Percentiles rank a stretch among this genome's conserved stretches.
Evolutionary conservation across 2,329 filamentous ascomycete genomes (phyloP).

Genomic region (Ophiocordyceps camponoti-floridani): DNA sequence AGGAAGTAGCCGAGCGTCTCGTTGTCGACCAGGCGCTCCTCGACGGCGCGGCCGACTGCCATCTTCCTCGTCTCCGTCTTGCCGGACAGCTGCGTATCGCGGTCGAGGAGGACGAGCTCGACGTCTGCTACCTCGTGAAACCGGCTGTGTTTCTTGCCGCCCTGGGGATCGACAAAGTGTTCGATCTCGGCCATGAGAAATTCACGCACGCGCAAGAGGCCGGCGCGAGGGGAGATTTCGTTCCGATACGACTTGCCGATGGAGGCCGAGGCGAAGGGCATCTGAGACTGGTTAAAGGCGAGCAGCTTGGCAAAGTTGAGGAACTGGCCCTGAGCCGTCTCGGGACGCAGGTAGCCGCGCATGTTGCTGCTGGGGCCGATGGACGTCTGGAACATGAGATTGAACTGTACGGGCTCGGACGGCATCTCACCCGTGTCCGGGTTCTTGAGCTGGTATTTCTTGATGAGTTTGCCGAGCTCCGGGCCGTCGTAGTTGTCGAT

Average conservation of each 20-base stretch:
- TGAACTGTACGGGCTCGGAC: slow-evolving; percentile 74
- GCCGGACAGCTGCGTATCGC: slow-evolving; percentile 69
- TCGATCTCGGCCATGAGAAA: slow-evolving; percentile 99
- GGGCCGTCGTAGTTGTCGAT: slow-evolving; percentile 91
- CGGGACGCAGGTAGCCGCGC: slow-evolving; percentile 72
- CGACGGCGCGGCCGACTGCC: slow-evolving; percentile 73
- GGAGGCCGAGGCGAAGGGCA: slow-evolving; percentile 94
- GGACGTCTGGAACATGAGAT: slow-evolving; percentile 94
- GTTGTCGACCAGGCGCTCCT: slow-evolving; percentile 73
- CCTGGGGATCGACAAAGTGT: slow-evolving; percentile 88
- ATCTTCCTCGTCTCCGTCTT: slow-evolving; percentile 60
- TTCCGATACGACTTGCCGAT: slow-evolving; percentile 98
- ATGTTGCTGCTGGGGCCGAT: slow-evolving; percentile 86
- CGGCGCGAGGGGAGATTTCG: slow-evolving; percentile 85
- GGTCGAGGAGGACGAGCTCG: slow-evolving; percentile 69
- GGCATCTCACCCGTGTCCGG: slow-evolving; percentile 63
- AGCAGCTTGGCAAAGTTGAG: slow-evolving; percentile 92
- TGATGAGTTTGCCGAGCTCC: slow-evolving; percentile 74
- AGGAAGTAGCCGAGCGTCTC: slow-evolving; percentile 97
- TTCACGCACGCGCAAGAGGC: slow-evolving; percentile 84
- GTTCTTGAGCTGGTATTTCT: slow-evolving; percentile 81
- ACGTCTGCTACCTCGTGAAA: slow-evolving; percentile 75
- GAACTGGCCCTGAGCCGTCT: slow-evolving; percentile 97
- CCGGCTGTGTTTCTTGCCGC: slow-evolving; percentile 83
- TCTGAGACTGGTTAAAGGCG: slow-evolving; percentile 84